phyloP scores from a whole-genome alignment of 345 rosid species.

The Arabis alpina region DNA sequence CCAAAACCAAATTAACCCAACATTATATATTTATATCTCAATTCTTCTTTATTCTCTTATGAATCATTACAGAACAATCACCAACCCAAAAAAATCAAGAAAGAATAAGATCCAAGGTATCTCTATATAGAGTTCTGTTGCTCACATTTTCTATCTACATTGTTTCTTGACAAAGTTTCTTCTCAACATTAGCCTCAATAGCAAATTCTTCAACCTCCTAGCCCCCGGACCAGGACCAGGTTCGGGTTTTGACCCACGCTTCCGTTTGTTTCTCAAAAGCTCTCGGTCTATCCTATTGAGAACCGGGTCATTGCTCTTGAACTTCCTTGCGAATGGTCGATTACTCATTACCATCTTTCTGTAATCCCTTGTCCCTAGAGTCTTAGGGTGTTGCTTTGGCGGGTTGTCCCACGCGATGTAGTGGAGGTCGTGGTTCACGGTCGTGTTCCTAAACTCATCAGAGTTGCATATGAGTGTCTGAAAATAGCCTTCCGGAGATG shows the following conservation, averaged over 20 bases:
- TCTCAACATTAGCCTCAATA: slow-evolving; percentile 54
- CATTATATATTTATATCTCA: background rate
- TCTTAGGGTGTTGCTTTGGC: slow-evolving; percentile 88
- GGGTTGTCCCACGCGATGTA: slow-evolving; percentile 94
- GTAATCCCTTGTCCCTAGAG: slow-evolving; percentile 63
- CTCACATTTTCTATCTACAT: slow-evolving; percentile 53
- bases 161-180: slow-evolving; percentile 64
- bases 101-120: slow-evolving; percentile 34
- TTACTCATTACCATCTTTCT: slow-evolving; percentile 69
- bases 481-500: slow-evolving; percentile 91
- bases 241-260: slow-evolving; percentile 44
- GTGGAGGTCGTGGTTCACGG: slow-evolving; percentile 88
- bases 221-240: slow-evolving; percentile 74
- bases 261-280: slow-evolving; percentile 53
- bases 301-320: slow-evolving; percentile 70
- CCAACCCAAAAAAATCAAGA: slow-evolving; percentile 2
- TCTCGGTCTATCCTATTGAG: slow-evolving; percentile 80
- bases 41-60: background rate
- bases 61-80: background rate
- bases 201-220: slow-evolving; percentile 62
- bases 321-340: slow-evolving; percentile 89
- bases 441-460: slow-evolving; percentile 70
- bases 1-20: slow-evolving; percentile 17
- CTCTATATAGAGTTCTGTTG: slow-evolving; percentile 1
- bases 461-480: slow-evolving; percentile 94